Conservation (phyloP, 305 asterid genomes). For the Salvia sclarea region DNA sequence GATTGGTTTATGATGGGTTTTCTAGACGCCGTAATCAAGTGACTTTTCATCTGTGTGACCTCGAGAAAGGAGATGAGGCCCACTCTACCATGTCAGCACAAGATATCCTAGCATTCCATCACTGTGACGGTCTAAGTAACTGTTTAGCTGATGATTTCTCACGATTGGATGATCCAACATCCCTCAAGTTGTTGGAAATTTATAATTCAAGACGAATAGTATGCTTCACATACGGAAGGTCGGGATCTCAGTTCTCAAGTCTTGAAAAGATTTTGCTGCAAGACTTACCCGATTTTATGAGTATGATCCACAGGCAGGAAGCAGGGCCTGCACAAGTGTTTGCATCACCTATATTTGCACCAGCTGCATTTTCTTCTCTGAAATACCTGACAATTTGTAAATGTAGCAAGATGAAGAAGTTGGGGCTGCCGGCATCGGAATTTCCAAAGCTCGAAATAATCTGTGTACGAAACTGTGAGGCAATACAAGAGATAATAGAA, state of each 20-base stretch:
- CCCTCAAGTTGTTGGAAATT: background rate
- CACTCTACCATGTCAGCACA: background rate
- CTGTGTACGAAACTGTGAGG: conserved; percentile 1
- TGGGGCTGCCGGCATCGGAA: conserved; percentile 5
- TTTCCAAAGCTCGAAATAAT: conserved; percentile 19
- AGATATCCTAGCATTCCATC: background rate
- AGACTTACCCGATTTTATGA: conserved; percentile 4
- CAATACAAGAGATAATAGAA: conserved; percentile 19
- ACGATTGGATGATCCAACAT: conserved; percentile 11
- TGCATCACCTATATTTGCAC: background rate
- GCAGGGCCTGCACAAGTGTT: background rate
- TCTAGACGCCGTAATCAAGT: background rate
- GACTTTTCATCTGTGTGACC: background rate
- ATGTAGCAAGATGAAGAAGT: conserved; percentile 24
- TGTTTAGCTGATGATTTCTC: conserved; percentile 16
- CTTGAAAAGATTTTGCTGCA: conserved; percentile 5
- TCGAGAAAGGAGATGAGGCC: background rate
- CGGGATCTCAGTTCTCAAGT: background rate
- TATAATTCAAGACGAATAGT: background rate
- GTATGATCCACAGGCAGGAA: conserved; percentile 8
- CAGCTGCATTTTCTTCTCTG: conserved; percentile 18
- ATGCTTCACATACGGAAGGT: background rate
- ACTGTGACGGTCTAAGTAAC: conserved; percentile 15
- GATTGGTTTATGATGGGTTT: background rate
- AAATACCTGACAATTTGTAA: background rate